Conservation (phyloP, 176 grass and related monocot genomes). For the Miscanthus lutarioriparius region DNA sequence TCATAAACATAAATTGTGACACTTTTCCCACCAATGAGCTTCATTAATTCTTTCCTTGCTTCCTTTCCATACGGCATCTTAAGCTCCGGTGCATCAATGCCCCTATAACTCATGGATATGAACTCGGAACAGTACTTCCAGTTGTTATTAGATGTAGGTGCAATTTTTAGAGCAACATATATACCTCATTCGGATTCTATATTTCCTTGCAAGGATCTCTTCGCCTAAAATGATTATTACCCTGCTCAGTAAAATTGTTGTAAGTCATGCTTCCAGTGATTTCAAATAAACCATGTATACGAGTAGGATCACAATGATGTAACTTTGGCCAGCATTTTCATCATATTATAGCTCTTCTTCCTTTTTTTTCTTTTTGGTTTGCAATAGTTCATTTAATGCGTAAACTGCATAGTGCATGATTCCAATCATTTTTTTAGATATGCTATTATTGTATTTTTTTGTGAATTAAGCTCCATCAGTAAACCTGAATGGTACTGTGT, state of each 20-base stretch:
- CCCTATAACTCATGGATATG: constrained; percentile 34
- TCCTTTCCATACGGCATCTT: constrained; percentile 57
- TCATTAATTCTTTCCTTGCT: constrained; percentile 48
- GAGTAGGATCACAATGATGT: background rate
- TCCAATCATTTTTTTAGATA: no score
- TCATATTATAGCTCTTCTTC: background rate
- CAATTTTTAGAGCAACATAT: background rate
- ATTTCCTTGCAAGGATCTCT: constrained; percentile 57
- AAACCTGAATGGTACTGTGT: no score
- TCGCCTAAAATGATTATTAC: constrained; percentile 24
- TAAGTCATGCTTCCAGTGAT: constrained; percentile 16
- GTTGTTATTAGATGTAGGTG: background rate
- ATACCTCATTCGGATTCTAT: constrained; percentile 58
- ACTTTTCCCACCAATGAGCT: constrained; percentile 53
- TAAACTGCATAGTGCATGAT: no score
- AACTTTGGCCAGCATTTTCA: background rate
- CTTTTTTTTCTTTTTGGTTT: background rate
- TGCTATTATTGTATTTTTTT: no score
- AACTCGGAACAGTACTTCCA: background rate
- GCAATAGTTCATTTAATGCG: background rate
- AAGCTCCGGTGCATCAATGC: constrained; percentile 69
- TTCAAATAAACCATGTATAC: background rate
- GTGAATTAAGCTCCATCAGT: no score
- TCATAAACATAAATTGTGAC: constrained; percentile 55
- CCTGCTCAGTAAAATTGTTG: constrained; percentile 34